These are phyloP conservation scores for Cystobasidium sp. DNA, from an alignment of 1,284 basidiomycete species.

Conservation along the genomic window DNA sequence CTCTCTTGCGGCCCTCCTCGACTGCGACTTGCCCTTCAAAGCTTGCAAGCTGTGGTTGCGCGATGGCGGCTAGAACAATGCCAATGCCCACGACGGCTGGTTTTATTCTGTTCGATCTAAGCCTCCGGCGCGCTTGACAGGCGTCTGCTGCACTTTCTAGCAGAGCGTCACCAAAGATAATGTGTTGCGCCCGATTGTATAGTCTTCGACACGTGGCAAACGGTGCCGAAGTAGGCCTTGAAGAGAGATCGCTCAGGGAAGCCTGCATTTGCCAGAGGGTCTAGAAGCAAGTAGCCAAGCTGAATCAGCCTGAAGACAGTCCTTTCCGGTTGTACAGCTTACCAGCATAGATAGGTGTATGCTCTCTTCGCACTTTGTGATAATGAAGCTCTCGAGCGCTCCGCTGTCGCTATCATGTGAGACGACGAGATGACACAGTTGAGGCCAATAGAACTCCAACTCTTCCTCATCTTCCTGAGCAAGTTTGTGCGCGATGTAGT, in stretches of 20 bases:
- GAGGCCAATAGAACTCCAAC: constrained; percentile 92
- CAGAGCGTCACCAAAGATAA: constrained; percentile 90
- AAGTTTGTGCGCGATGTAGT: constrained; percentile 86
- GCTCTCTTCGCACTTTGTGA: constrained; percentile 81
- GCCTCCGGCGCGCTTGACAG: constrained; percentile 7
- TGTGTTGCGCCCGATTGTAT: constrained; percentile 90
- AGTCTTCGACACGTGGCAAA: constrained; percentile 92
- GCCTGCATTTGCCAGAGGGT: constrained; percentile 99
- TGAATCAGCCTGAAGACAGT: neutral
- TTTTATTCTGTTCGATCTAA: constrained; percentile 16
- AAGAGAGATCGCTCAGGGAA: constrained; percentile 80
- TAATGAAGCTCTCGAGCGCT: constrained; percentile 87
- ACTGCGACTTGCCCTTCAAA: constrained; percentile 81
- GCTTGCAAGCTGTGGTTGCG: constrained; percentile 72
- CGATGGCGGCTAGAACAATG: constrained; percentile 75
- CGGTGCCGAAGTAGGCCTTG: constrained; percentile 68
- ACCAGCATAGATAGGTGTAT: constrained; percentile 93
- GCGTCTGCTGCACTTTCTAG: constrained; percentile 58
- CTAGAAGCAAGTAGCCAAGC: constrained; percentile 59
- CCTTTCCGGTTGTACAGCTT: constrained; percentile 57
- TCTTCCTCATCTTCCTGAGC: constrained; percentile 76
- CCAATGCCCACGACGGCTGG: constrained; percentile 80
- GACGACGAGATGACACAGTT: constrained; percentile 90
- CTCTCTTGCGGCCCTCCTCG: constrained; percentile 75
- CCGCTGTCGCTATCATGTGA: constrained; percentile 85